Evolutionary conservation across 2,329 filamentous ascomycete genomes (phyloP).

Genomic region (Neofusicoccum cordaticola): DNA sequence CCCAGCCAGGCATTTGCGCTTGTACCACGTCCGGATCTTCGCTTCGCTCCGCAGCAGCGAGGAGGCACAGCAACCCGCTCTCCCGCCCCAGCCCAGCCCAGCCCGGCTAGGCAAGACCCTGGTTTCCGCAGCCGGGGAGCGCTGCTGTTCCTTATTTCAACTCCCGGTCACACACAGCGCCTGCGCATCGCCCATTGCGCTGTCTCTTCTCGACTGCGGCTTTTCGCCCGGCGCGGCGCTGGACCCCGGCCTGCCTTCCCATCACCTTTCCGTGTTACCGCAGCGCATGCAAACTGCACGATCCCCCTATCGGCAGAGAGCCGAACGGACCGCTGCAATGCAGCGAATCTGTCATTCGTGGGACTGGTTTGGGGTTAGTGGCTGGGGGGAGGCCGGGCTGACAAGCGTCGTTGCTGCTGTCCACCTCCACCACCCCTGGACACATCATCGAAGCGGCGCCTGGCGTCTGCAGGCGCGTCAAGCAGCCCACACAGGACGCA

Average conservation of each 20-base stretch:
- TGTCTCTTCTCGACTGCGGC: background rate
- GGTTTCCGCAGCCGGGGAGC: background rate
- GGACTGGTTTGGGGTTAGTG: background rate
- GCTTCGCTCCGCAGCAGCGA: background rate
- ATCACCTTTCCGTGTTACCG: background rate
- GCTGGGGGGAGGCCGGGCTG: background rate
- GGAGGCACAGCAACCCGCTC: background rate
- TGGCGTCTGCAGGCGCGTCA: no score
- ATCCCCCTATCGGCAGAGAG: slow-evolving; percentile 9
- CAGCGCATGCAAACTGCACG: slow-evolving; percentile 2
- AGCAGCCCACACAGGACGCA: no score
- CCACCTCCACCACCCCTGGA: background rate
- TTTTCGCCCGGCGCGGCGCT: background rate
- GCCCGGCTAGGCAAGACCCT: background rate
- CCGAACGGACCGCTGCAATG: background rate
- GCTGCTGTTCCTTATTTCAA: slow-evolving; percentile 16
- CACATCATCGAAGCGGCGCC: no score
- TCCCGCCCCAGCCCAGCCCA: background rate
- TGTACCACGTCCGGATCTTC: slow-evolving; percentile 7
- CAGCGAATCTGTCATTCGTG: background rate
- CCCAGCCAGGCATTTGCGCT: slow-evolving; percentile 4
- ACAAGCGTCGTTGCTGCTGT: background rate
- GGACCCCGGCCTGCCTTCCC: background rate
- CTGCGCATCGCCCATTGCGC: background rate
- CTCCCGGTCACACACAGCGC: slow-evolving; percentile 11